These are phyloP conservation scores for Lecanicillium sp. DNA, from an alignment of 2,329 filamentous ascomycete genomes.

Conservation along the genomic window DNA sequence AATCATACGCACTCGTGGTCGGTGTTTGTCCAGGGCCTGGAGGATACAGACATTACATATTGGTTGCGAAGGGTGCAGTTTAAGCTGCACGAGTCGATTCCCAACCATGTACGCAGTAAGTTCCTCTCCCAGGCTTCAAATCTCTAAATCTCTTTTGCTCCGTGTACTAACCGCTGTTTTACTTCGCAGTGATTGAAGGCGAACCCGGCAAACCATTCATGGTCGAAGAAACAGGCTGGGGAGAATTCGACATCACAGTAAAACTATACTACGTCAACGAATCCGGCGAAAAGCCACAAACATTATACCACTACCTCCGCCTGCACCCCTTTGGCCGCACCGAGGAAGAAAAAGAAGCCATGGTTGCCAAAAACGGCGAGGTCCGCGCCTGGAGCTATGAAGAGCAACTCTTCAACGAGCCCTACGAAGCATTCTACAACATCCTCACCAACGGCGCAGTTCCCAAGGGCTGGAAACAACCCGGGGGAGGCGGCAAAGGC, in stretches of 20 bases:
- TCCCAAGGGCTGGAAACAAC: constrained; percentile 33
- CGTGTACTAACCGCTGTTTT: neutral
- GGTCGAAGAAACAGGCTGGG: constrained; percentile 91
- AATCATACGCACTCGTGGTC: constrained; percentile 97
- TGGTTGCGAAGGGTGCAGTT: constrained; percentile 98
- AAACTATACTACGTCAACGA: constrained; percentile 89
- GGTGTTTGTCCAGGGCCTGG: constrained; percentile 85
- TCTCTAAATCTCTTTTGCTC: too few relatives aligned
- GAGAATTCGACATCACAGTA: constrained; percentile 94
- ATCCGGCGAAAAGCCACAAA: constrained; percentile 86
- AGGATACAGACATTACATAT: constrained; percentile 84
- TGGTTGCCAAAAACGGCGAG: constrained; percentile 49
- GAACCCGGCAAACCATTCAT: constrained; percentile 63
- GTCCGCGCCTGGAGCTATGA: constrained; percentile 81
- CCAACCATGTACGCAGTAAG: constrained; percentile 74
- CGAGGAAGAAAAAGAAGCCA: constrained; percentile 60
- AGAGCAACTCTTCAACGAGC: constrained; percentile 95
- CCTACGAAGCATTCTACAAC: constrained; percentile 86
- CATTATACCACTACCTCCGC: constrained; percentile 86
- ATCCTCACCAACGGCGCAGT: constrained; percentile 68
- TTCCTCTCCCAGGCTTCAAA: too few relatives aligned
- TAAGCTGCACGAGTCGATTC: constrained; percentile 95
- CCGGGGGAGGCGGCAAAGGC: constrained; percentile 36
- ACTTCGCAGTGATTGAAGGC: constrained; percentile 55
- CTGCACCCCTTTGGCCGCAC: constrained; percentile 84